Evolutionary conservation across 148 eudicot genomes (phyloP).

Genomic region (Selenicereus undatus): DNA sequence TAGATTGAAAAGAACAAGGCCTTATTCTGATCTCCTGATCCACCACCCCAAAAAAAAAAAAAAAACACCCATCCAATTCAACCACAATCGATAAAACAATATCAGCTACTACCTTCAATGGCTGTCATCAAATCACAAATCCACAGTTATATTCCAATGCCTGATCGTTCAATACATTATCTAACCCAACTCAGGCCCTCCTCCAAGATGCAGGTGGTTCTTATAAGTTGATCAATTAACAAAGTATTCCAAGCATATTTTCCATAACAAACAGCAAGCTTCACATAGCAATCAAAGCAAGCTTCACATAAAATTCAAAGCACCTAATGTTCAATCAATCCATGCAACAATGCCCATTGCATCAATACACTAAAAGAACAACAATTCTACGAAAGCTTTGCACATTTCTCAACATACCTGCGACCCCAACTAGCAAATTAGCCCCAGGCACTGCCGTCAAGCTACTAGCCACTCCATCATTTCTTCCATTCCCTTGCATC

Average conservation of each 20-base stretch:
- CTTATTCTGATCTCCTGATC: too few species aligned
- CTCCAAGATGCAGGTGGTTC: not conserved
- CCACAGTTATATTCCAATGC: not conserved
- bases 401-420: conserved; percentile 33
- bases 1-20: too few species aligned
- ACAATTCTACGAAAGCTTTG: not conserved
- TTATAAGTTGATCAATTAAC: not conserved
- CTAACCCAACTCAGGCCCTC: not conserved
- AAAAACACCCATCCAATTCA: not conserved
- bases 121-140: not conserved
- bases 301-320: not conserved
- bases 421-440: conserved; percentile 32
- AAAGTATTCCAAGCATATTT: not conserved
- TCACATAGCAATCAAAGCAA: not conserved
- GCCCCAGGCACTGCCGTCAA: conserved; percentile 48
- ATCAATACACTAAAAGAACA: not conserved
- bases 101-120: not conserved
- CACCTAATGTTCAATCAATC: not conserved
- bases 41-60: too few species aligned
- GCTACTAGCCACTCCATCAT: conserved; percentile 30
- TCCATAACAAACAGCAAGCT: not conserved
- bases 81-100: not conserved
- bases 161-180: not conserved
- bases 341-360: not conserved
- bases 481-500: conserved; percentile 34